Base-by-base conservation (phyloP, 768 basidiomycete species). In the Gymnopilus junonius region DNA sequence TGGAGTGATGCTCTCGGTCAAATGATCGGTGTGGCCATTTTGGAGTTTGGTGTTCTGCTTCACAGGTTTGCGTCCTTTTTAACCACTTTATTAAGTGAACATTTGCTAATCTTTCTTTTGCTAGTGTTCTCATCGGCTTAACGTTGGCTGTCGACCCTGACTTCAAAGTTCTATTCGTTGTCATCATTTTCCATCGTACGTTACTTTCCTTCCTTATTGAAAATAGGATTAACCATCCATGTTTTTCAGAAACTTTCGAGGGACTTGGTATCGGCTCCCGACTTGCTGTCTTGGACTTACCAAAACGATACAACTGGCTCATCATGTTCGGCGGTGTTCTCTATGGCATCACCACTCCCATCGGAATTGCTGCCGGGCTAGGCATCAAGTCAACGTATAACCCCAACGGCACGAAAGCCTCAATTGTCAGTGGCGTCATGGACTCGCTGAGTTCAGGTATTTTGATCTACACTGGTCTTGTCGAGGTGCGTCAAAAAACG, bases 221-320 rank as follows among this genome's bases (percentile, higher is more conserved):
- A n/a, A n/a, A n/a, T n/a, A n/a, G n/a, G n/a, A n/a, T n/a, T n/a
- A n/a, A n/a, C n/a, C n/a, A n/a, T n/a, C n/a, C n/a, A n/a, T n/a
- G n/a, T n/a, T n/a, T n/a, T n/a, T n/a, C 45, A 94, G 92, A 95
- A 83, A 90, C 85, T 43, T 97, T 97, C 70, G 96, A 98, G 75
- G 96, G 95, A 21, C 84, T 97, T 46, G 96, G 94, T 72, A 79
- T 98, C n/a, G 96, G 96, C 6, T 88, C 94, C 0, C 92, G 96
- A 15, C 79, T 97, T 6, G 93, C 95, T 1, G 87, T 80, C 73
- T 82, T 97, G 70, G 75, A 76, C 17, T 78, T 94, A 2, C 82
- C 90, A 0, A 65, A 71, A 0, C 71, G 73, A 61, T 90, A 87
- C 70, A 76, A 72, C 58, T 87, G 76, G 73, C 71, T 90, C 1